Base-by-base conservation (phyloP, 805 yeast genomes). In the Sungouiozyma ichnusensis region DNA sequence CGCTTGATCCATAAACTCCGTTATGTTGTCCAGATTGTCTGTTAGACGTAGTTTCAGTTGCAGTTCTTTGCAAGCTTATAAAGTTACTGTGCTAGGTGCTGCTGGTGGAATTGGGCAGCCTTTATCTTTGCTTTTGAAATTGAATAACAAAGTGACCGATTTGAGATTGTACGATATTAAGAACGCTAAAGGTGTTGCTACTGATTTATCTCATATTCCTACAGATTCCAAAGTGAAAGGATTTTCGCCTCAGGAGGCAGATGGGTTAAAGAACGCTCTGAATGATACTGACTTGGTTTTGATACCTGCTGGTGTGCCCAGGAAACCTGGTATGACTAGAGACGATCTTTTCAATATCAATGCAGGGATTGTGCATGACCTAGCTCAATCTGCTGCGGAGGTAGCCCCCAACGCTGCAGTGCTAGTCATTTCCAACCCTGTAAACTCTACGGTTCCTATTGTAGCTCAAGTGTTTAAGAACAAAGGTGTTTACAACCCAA, bases 251-350 rank as follows among this genome's bases (percentile, higher is more conserved):
- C 94, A 84, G 50, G 74, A 79, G 46, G 69, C 70, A 55, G 72
- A 72, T 44, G 85, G 84, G 44, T 69, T 88, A 53, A 70, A 72
- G 58, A 71, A 71, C 52, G 90, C 96, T 41, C 77, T 88, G 51
- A 78, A 74, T 48, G 76, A 72, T 52, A 69, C 75, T 42, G 87
- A 82, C 53, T 82, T 88, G 47, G 83, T 88, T 50, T 77, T 88
- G 52, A 85, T 88, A 67, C 96, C 97, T 62, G 97, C 97, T 44
- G 97, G 97, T 73, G 94, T 88, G 45, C 97, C 94, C 73, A 85
- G 94, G 78, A 88, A 87, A 73, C 97, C 97, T 54, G 97, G 97
- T 67, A 88, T 88, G 97, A 85, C 96, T 61, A 84, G 97, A 74
- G 97, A 88, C 65, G 97, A 88, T 64, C 74, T 88, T 58, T 88